phyloP scores from a whole-genome alignment of 2,329 filamentous ascomycete genomes.

The Colletotrichum sp. region DNA sequence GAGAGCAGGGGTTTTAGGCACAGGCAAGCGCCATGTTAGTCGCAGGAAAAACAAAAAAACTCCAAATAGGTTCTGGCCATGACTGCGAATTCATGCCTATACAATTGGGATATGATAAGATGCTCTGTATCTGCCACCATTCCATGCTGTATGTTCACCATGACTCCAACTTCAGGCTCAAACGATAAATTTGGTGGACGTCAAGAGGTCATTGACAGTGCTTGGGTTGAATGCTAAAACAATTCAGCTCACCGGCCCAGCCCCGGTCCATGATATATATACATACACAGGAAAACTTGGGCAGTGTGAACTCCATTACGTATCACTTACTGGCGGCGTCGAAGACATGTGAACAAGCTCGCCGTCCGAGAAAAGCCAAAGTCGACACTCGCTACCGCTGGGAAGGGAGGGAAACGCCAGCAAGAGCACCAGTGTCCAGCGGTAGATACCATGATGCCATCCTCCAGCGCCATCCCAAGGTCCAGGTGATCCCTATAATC shows the following conservation, averaged over 20 bases:
- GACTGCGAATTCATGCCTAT: background rate
- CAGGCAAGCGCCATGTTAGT: background rate
- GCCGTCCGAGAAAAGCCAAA: background rate
- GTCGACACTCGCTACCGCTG: background rate
- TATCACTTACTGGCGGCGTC: background rate
- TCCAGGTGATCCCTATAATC: constrained; percentile 1
- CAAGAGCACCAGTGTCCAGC: background rate
- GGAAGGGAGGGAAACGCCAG: background rate
- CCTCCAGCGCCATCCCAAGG: constrained; percentile 5
- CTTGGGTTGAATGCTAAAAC: background rate
- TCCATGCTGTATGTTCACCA: background rate
- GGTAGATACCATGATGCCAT: background rate
- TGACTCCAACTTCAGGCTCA: background rate
- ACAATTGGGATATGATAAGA: background rate
- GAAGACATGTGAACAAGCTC: background rate
- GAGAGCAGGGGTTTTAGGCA: background rate
- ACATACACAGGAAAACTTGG: background rate
- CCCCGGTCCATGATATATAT: background rate
- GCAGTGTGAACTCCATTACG: background rate
- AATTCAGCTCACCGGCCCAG: background rate
- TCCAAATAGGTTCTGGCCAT: background rate
- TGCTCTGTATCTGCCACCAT: background rate
- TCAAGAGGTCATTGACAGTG: background rate
- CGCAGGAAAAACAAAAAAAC: background rate
- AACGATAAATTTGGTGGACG: background rate